A percentile compares a stretch with the other conserved stretches of the same genome.
Conservation (phyloP, 2,329 filamentous ascomycete species). For the Decorospora gaudefroyi region DNA sequence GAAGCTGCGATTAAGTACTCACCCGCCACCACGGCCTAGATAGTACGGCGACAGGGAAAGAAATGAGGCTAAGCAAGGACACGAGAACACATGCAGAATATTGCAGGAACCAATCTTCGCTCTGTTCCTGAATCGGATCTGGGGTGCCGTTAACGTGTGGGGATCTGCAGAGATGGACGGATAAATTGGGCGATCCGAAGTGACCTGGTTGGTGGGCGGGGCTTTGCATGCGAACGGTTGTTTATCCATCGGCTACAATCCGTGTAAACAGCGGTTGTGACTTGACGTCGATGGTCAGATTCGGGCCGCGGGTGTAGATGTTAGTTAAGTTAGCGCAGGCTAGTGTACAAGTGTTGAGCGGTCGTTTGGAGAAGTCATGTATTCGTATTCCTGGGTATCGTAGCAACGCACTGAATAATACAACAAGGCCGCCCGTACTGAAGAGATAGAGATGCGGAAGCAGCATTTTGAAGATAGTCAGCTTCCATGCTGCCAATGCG, state of each 20-base stretch:
- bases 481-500: no score
- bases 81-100: slow-evolving; percentile 18
- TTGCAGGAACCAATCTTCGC: slow-evolving; percentile 14
- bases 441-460: no score
- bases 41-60: slow-evolving; percentile 27
- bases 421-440: slow-evolving; percentile 16
- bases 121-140: slow-evolving; percentile 26
- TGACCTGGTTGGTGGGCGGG: slow-evolving; percentile 36
- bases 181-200: slow-evolving; percentile 35
- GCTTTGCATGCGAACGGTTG: slow-evolving; percentile 4
- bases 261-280: slow-evolving; percentile 15
- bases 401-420: slow-evolving; percentile 9
- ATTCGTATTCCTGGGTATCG: slow-evolving; percentile 33
- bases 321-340: no score
- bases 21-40: slow-evolving; percentile 7
- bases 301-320: slow-evolving; percentile 10
- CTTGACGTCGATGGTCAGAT: background rate
- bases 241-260: slow-evolving; percentile 26
- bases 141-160: slow-evolving; percentile 23
- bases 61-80: slow-evolving; percentile 23
- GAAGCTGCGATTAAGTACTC: slow-evolving; percentile 23
- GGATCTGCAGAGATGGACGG: slow-evolving; percentile 36
- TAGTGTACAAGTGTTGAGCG: no score
- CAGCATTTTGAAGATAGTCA: no score
- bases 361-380: slow-evolving; percentile 1